A percentile compares a stretch with the other conserved stretches of the same genome.
phyloP scores from a whole-genome alignment of 116 monocot species.

The Trichopus zeylanicus region DNA sequence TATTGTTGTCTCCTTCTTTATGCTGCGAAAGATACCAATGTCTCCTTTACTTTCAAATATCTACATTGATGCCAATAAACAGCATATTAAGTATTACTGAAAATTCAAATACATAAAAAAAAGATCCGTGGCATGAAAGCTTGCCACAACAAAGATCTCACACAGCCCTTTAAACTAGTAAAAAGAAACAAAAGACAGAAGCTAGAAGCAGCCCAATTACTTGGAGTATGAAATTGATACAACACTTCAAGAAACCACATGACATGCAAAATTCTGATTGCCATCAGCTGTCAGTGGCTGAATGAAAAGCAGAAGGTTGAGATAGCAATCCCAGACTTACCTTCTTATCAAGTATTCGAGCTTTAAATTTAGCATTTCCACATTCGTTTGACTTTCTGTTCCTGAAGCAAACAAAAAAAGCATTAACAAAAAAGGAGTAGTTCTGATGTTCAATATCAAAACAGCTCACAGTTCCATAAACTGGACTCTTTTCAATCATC shows the following conservation, averaged over 20 bases:
- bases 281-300: background rate
- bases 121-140: background rate
- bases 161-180: background rate
- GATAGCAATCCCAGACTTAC: constrained; percentile 6
- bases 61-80: constrained; percentile 6
- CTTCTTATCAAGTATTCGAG: constrained; percentile 42
- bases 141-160: background rate
- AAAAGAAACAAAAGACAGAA: background rate
- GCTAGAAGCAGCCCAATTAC: background rate
- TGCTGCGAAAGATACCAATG: constrained; percentile 15
- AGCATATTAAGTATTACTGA: background rate
- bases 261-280: background rate
- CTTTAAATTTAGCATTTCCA: constrained; percentile 24
- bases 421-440: background rate
- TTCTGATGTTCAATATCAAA: background rate
- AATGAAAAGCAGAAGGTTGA: background rate
- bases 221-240: background rate
- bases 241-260: background rate
- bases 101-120: background rate
- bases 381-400: constrained; percentile 14
- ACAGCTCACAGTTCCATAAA: background rate
- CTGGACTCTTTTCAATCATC: background rate
- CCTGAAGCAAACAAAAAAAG: background rate
- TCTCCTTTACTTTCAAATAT: constrained; percentile 33
- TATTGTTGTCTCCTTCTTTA: constrained; percentile 16